Percentiles rank a stretch among this genome's conserved stretches.
phyloP scores from a whole-genome alignment of 2,329 filamentous ascomycete genomes.

The Rhynchosporium graminicola region DNA sequence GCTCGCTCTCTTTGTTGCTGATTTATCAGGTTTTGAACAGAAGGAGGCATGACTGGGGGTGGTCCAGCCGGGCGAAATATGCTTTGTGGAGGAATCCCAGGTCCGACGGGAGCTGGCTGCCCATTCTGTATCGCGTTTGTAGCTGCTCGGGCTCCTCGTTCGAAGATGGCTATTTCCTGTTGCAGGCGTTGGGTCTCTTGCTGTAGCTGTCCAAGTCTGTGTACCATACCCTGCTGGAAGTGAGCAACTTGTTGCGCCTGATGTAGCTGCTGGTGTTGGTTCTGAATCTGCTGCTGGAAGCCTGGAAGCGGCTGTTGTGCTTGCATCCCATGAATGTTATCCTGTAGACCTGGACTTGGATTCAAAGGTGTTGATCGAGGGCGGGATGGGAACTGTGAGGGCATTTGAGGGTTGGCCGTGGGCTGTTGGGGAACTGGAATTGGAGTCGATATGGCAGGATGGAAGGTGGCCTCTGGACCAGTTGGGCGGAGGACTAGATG shows the following conservation, averaged over 20 bases:
- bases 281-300: conserved; percentile 35
- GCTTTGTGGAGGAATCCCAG: conserved; percentile 19
- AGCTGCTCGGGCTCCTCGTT: conserved; percentile 28
- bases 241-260: conserved; percentile 13
- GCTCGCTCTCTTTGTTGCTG: conserved; percentile 37
- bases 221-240: conserved; percentile 10
- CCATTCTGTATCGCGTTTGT: conserved; percentile 17
- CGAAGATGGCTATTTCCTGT: conserved; percentile 40
- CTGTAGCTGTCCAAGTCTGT: conserved; percentile 50
- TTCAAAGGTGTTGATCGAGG: conserved; percentile 31
- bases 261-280: conserved; percentile 29
- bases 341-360: conserved; percentile 26
- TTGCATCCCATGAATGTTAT: conserved; percentile 28
- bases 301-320: conserved; percentile 33
- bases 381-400: conserved; percentile 23
- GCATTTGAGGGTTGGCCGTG: conserved; percentile 21
- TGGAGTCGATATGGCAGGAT: conserved; percentile 7
- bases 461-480: conserved; percentile 22
- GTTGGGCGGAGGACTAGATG: conserved; percentile 54
- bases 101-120: conserved; percentile 15
- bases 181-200: conserved; percentile 48
- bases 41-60: conserved; percentile 23
- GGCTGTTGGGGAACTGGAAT: conserved; percentile 15
- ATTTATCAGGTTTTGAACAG: conserved; percentile 32
- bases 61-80: conserved; percentile 26